Evolutionary conservation across 2,329 filamentous ascomycete genomes (phyloP), one percentile per base, ranked within the genome.

Genomic region (Monilinia polystroma): DNA sequence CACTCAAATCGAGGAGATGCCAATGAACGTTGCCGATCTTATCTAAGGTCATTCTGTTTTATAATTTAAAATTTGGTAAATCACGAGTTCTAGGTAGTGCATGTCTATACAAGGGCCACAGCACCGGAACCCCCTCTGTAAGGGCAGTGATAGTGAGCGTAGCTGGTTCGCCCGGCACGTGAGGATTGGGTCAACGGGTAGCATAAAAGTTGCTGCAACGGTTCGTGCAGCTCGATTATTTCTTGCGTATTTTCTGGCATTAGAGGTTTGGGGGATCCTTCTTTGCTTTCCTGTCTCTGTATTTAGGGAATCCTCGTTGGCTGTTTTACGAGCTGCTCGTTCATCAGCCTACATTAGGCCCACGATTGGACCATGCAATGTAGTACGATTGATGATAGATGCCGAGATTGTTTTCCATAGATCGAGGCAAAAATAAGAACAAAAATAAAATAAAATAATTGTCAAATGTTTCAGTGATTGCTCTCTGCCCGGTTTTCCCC

Each of bases 1-100:
- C 88, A 99, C 95, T 81, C 95, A 99, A 85, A 98, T 99, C 75
- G 95, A 99, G 84, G 95, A 99, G 88, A 99, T 99, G 95, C 95
- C 95, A 78, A 98, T 99, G 95, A 90, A 90, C 81, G 88, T 90
- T 76, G 88, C 88, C 75, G 88, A 90, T 76, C 87, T 90, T 75
- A 90, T 90, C 80, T 90, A 89, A 87, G 70, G 69, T 67, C 67
- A 70, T 63, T 51, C 64, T 38, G 66, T 66, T 69, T 53, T 58
- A 56, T 58, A 56, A 58, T 67, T 60, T 14, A 70, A 68, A 69
- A 64, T 69, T 73, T 69, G 72, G 74, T 74, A 75, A 70, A 73
- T 76, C 75, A 76, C 74, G 71, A 52, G 70, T 74, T 70, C 67
- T 70, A 66, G 45, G 32, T n/a, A 45, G 45, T 62, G 58, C 11